phyloP scores from a whole-genome alignment of 257 asterid genomes.

The Capsicum pubescens region DNA sequence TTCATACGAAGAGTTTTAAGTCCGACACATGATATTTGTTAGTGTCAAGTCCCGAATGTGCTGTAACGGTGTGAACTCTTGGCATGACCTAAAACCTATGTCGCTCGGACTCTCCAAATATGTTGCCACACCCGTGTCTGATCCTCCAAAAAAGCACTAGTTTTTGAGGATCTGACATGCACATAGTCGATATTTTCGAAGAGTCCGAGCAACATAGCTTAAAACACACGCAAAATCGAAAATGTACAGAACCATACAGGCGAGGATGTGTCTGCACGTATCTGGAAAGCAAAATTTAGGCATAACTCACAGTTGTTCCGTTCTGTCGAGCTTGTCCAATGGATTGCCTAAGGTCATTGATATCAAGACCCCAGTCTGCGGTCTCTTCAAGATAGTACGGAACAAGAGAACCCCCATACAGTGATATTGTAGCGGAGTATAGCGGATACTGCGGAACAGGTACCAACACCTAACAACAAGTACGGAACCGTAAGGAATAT shows the following conservation, averaged over 20 bases:
- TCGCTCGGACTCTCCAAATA: neutral
- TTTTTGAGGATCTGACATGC: neutral
- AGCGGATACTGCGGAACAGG: conserved; percentile 99
- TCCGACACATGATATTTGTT: too few relatives aligned
- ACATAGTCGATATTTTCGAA: neutral
- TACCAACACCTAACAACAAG: conserved; percentile 69
- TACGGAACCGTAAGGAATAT: neutral
- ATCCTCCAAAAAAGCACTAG: neutral
- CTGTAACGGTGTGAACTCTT: neutral
- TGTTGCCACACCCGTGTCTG: neutral
- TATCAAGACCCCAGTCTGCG: conserved; percentile 96
- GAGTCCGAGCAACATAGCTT: neutral
- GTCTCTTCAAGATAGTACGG: conserved; percentile 98
- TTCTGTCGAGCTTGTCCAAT: conserved; percentile 83
- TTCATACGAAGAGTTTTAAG: neutral
- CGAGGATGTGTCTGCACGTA: neutral
- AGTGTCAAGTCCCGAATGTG: neutral
- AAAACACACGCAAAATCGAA: neutral
- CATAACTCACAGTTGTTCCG: conserved; percentile 72
- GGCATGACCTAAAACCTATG: neutral
- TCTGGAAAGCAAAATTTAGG: neutral
- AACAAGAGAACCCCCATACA: conserved; percentile 88
- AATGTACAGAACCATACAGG: neutral
- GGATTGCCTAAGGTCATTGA: conserved; percentile 75
- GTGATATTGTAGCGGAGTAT: conserved; percentile 88